A percentile compares a stretch with the other conserved stretches of the same genome.
Conservation (phyloP, 2,329 filamentous ascomycete genomes). For the Sporothrix sp. region DNA sequence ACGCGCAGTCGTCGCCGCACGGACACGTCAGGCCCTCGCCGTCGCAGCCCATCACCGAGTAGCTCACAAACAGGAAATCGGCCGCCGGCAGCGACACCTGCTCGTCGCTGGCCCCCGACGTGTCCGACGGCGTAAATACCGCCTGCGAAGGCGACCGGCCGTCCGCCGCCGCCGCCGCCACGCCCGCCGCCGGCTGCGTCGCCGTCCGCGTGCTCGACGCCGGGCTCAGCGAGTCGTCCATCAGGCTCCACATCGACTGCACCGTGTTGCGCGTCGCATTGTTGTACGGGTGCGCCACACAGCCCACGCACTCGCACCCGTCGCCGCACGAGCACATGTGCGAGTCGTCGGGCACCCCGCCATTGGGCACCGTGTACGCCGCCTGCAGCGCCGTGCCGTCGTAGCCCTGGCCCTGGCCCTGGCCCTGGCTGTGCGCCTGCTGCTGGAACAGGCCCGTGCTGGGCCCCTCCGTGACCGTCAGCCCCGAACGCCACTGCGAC, state of each 20-base stretch:
- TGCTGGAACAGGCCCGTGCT: not conserved
- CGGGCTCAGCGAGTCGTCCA: conserved; percentile 12
- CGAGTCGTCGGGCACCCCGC: not conserved
- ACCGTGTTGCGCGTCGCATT: conserved; percentile 17
- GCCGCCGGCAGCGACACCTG: conserved; percentile 37
- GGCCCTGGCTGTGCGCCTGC: not conserved
- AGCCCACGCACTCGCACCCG: conserved; percentile 20
- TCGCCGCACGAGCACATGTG: conserved; percentile 21
- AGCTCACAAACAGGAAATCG: conserved; percentile 50
- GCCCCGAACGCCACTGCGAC: conserved; percentile 16
- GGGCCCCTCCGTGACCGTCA: conserved; percentile 6
- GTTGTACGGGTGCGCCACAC: conserved; percentile 20
- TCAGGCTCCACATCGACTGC: conserved; percentile 17
- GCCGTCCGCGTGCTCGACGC: not conserved
- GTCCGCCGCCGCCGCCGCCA: not conserved
- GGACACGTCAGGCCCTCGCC: conserved; percentile 33
- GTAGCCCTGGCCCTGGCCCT: not conserved
- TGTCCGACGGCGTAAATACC: conserved; percentile 39
- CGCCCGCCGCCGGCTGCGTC: not conserved
- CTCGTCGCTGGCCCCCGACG: conserved; percentile 39
- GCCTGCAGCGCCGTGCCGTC: not conserved
- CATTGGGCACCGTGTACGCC: not conserved
- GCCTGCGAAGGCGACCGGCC: conserved; percentile 24
- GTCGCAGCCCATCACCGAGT: conserved; percentile 19
- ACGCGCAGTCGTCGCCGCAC: conserved; percentile 58